phyloP scores from a whole-genome alignment of 208 protist genomes.

The Acanthamoeba castellanii region DNA sequence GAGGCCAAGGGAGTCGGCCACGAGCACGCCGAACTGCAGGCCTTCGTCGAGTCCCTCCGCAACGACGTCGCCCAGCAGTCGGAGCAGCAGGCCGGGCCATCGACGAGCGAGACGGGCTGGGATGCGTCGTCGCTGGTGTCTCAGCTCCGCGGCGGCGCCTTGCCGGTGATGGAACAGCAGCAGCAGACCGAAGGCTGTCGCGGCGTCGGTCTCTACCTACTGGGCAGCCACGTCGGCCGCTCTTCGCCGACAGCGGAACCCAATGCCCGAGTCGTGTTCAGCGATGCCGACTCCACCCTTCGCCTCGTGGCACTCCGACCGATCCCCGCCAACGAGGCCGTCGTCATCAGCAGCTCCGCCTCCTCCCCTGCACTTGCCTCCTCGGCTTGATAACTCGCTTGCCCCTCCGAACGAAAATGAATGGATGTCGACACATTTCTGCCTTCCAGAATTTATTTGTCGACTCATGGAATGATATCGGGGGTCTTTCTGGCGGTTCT shows the following conservation, averaged over 20 bases:
- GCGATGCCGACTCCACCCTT: background rate
- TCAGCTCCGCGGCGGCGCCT: background rate
- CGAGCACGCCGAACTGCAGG: background rate
- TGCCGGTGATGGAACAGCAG: background rate
- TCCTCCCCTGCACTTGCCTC: no score
- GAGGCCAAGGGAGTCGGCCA: background rate
- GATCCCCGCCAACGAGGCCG: background rate
- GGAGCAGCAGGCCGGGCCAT: background rate
- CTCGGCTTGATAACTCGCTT: background rate
- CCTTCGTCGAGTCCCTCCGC: background rate
- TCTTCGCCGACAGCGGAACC: background rate
- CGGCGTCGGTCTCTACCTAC: background rate
- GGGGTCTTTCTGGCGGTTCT: slow-evolving; percentile 6
- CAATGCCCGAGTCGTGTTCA: background rate
- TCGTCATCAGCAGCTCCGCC: background rate
- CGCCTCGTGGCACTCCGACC: background rate
- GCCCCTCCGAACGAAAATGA: no score
- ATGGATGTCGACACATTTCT: background rate
- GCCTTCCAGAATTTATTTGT: background rate
- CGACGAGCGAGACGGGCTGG: background rate
- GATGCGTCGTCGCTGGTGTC: background rate
- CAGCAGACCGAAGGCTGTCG: background rate
- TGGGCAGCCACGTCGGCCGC: background rate
- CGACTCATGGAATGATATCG: background rate
- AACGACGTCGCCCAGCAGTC: background rate